These are phyloP conservation scores for Lachancea dasiensis DNA, from an alignment of 805 yeast species.

Conservation along the genomic window DNA sequence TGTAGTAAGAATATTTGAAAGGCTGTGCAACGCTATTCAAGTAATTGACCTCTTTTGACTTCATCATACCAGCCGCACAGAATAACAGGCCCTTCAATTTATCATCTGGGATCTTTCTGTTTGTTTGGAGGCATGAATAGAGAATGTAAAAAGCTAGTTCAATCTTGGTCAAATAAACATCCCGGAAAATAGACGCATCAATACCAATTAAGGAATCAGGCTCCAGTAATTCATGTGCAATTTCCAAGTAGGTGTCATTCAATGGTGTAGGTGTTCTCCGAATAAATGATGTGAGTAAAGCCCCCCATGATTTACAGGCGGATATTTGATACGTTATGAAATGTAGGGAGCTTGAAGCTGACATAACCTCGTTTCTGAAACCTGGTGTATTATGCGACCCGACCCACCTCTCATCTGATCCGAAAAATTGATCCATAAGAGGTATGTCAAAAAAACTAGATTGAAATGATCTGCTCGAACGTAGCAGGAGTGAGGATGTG, in stretches of 20 bases:
- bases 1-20: slow-evolving; percentile 39
- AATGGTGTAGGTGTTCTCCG: slow-evolving; percentile 35
- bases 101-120: slow-evolving; percentile 20
- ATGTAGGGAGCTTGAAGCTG: slow-evolving; percentile 59
- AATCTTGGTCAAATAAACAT: slow-evolving; percentile 54
- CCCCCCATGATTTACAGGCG: slow-evolving; percentile 73
- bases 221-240: slow-evolving; percentile 46
- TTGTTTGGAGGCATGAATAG: slow-evolving; percentile 24
- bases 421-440: slow-evolving; percentile 57
- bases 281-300: slow-evolving; percentile 62
- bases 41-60: slow-evolving; percentile 45
- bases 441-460: slow-evolving; percentile 52
- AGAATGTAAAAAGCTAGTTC: slow-evolving; percentile 56
- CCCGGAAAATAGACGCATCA: slow-evolving; percentile 41
- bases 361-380: slow-evolving; percentile 44
- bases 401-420: slow-evolving; percentile 40
- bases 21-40: slow-evolving; percentile 36
- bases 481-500: slow-evolving; percentile 40
- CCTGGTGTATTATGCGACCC: slow-evolving; percentile 26
- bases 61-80: slow-evolving; percentile 34
- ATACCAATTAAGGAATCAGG: slow-evolving; percentile 48
- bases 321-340: slow-evolving; percentile 58
- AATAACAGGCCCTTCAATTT: slow-evolving; percentile 22
- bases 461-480: slow-evolving; percentile 45
- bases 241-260: slow-evolving; percentile 32